Percentiles rank a stretch among this genome's conserved stretches.
Evolutionary conservation across 2,329 filamentous ascomycete species (phyloP).

Genomic region (Elsinoe batatas): DNA sequence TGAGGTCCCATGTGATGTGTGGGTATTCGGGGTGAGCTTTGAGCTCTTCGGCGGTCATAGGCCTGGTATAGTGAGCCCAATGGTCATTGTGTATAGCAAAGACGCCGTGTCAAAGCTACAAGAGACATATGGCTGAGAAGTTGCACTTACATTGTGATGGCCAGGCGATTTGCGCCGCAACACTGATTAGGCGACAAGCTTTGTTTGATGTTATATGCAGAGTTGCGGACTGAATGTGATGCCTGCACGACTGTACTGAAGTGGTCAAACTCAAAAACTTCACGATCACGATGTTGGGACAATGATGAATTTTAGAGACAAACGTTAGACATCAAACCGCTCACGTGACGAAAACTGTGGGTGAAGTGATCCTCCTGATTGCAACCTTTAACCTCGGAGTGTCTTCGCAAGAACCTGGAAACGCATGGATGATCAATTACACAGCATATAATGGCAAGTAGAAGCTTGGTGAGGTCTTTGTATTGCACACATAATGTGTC

Average conservation of each 20-base stretch:
- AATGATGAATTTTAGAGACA: not conserved
- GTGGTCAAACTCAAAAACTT: not conserved
- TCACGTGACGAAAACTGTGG: not conserved
- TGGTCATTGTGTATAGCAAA: not conserved
- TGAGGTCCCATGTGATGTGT: slow-evolving; percentile 58
- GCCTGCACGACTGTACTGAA: too few relatives aligned
- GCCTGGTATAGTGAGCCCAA: slow-evolving; percentile 15
- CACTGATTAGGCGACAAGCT: not conserved
- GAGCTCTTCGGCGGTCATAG: slow-evolving; percentile 48
- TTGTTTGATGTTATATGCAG: not conserved
- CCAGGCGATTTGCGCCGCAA: not conserved
- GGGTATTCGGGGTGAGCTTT: slow-evolving; percentile 56
- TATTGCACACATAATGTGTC: not conserved
- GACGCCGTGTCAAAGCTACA: not conserved
- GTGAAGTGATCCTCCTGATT: not conserved
- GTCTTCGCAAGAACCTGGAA: too few relatives aligned
- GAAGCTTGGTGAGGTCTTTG: not conserved
- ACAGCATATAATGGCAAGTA: too few relatives aligned
- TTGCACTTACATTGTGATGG: not conserved
- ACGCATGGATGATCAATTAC: too few relatives aligned
- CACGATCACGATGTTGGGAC: too few relatives aligned
- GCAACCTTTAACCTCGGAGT: too few relatives aligned
- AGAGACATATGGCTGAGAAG: not conserved
- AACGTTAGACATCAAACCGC: not conserved
- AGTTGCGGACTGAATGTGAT: too few relatives aligned